Conservation (phyloP, 495 filamentous ascomycete species). For the Penicillium parvum region DNA sequence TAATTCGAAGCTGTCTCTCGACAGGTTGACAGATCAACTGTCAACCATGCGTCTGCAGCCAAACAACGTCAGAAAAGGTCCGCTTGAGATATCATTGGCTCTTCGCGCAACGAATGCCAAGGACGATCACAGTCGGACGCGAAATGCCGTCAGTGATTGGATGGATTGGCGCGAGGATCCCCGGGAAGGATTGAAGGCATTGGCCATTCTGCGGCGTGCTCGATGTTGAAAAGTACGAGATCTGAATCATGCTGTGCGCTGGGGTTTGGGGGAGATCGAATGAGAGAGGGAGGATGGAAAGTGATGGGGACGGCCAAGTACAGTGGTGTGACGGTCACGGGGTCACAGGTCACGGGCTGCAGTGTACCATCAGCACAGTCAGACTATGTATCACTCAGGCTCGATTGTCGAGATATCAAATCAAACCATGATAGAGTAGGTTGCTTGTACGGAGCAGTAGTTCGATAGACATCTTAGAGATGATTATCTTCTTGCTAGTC, state of each 20-base stretch:
- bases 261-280: neutral
- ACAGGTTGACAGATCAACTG: slow-evolving; percentile 4
- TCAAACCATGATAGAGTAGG: no score
- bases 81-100: slow-evolving; percentile 15
- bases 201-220: slow-evolving; percentile 2
- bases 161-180: slow-evolving; percentile 15
- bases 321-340: neutral
- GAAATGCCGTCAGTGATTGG: slow-evolving; percentile 17
- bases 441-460: no score
- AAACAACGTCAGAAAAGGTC: slow-evolving; percentile 5
- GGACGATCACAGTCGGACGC: slow-evolving; percentile 19
- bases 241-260: neutral
- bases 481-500: neutral
- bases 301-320: neutral
- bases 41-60: neutral
- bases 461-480: neutral
- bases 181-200: neutral
- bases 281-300: neutral
- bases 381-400: neutral
- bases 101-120: slow-evolving; percentile 14
- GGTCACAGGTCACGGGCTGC: neutral
- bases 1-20: no score
- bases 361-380: neutral
- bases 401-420: no score
- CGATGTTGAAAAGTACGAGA: neutral